Percentiles rank a stretch among this genome's conserved stretches.
phyloP scores from a whole-genome alignment of 257 asterid species.

The Plantago major region DNA sequence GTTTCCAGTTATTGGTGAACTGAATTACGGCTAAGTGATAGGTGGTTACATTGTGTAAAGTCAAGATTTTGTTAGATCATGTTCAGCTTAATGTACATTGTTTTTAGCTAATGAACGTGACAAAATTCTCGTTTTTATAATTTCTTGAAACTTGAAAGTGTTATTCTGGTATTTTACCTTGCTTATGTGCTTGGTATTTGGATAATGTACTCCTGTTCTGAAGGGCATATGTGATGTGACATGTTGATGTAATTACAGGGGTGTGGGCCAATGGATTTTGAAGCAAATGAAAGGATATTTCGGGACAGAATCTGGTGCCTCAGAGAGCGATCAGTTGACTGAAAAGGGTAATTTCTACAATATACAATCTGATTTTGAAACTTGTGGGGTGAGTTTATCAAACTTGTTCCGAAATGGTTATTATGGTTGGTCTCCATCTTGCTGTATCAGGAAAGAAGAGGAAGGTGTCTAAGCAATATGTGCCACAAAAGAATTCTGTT shows the following conservation, averaged over 20 bases:
- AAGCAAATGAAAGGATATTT: constrained; percentile 78
- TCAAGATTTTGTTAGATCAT: background rate
- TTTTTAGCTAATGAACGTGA: no score
- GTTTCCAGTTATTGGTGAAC: no score
- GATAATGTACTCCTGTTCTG: background rate
- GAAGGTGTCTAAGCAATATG: constrained; percentile 56
- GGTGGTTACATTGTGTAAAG: background rate
- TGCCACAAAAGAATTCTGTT: constrained; percentile 94
- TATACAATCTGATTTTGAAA: background rate
- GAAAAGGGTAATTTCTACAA: constrained; percentile 40
- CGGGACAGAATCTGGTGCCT: constrained; percentile 34
- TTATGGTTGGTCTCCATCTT: constrained; percentile 10
- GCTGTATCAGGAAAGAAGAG: constrained; percentile 47
- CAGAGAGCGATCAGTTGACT: constrained; percentile 37
- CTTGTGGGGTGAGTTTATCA: constrained; percentile 6
- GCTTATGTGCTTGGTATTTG: no score
- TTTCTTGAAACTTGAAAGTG: background rate
- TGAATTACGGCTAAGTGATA: background rate
- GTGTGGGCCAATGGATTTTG: constrained; percentile 92
- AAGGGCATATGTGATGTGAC: background rate
- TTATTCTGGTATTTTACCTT: background rate
- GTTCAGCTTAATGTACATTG: no score
- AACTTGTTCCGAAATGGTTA: background rate
- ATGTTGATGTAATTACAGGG: constrained; percentile 39
- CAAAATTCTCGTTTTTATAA: background rate